These are phyloP conservation scores for Lantana camara DNA, from an alignment of 257 asterid genomes.

Conservation along the genomic window DNA sequence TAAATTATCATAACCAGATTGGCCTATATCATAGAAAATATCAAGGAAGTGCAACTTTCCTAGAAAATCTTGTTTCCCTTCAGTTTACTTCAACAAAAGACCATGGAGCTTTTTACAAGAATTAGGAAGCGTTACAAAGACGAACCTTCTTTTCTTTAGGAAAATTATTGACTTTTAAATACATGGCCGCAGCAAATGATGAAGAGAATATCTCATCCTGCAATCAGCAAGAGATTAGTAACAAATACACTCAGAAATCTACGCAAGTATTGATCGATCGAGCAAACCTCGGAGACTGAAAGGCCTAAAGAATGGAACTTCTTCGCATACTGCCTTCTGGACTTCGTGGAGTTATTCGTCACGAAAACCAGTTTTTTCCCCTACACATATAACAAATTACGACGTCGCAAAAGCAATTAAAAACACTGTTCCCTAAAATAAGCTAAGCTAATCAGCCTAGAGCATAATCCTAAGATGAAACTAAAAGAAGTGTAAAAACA, in stretches of 20 bases:
- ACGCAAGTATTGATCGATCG: background rate
- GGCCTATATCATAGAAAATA: background rate
- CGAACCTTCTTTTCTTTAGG: conserved; percentile 85
- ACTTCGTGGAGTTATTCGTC: conserved; percentile 91
- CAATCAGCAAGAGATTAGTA: conserved; percentile 22
- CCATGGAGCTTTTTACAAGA: background rate
- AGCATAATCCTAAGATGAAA: background rate
- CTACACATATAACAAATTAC: conserved; percentile 35
- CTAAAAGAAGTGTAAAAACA: conserved; percentile 17
- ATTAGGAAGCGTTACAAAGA: background rate
- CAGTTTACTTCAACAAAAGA: conserved; percentile 1
- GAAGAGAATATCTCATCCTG: conserved; percentile 95
- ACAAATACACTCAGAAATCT: background rate
- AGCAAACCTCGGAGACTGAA: conserved; percentile 76
- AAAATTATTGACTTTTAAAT: conserved; percentile 69
- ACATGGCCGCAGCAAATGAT: conserved; percentile 97
- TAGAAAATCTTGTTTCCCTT: background rate
- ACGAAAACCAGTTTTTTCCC: conserved; percentile 90
- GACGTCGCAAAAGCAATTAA: background rate
- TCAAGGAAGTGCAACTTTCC: conserved; percentile 1
- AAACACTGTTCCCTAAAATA: background rate
- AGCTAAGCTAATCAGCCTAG: conserved; percentile 1
- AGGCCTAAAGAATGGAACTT: conserved; percentile 84
- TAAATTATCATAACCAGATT: background rate
- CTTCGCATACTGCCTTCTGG: conserved; percentile 70